Evolutionary conservation across 331 rosid genomes (phyloP).

Genomic region (Cydonia oblonga): DNA sequence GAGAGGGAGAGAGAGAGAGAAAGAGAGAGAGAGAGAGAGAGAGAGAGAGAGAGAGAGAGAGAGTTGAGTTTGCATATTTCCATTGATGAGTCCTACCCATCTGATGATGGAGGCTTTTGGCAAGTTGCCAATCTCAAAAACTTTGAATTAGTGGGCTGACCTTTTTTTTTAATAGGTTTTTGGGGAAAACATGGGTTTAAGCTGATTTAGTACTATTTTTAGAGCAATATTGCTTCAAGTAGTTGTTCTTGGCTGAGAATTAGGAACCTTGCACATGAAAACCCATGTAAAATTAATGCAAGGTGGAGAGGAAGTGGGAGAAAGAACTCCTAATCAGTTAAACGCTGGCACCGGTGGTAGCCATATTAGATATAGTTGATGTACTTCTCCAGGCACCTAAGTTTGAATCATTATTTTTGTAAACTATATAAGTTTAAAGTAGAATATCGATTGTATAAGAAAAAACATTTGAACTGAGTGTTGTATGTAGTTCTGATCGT

Average conservation of each 20-base stretch:
- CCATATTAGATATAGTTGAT: background rate
- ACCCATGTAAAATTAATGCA: background rate
- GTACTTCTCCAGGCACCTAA: background rate
- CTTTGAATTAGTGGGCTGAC: conserved; percentile 10
- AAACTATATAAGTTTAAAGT: fast-evolving
- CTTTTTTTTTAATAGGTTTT: background rate
- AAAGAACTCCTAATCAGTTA: background rate
- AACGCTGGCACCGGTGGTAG: background rate
- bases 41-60: background rate
- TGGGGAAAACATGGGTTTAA: background rate
- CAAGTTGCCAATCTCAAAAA: conserved; percentile 16
- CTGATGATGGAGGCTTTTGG: conserved; percentile 7
- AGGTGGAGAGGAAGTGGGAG: background rate
- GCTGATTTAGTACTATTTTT: background rate
- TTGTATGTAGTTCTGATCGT: too few species aligned
- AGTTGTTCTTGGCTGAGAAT: background rate
- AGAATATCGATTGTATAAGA: too few species aligned
- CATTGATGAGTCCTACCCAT: conserved; percentile 18
- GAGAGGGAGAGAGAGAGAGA: too few species aligned
- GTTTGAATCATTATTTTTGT: too few species aligned
- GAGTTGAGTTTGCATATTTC: conserved; percentile 1
- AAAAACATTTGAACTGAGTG: too few species aligned
- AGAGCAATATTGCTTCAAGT: background rate
- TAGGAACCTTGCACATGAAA: conserved; percentile 8
- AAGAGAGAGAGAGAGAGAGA: too few species aligned